Conservation (phyloP, 106 monocot species). For the Hemerocallis citrina region DNA sequence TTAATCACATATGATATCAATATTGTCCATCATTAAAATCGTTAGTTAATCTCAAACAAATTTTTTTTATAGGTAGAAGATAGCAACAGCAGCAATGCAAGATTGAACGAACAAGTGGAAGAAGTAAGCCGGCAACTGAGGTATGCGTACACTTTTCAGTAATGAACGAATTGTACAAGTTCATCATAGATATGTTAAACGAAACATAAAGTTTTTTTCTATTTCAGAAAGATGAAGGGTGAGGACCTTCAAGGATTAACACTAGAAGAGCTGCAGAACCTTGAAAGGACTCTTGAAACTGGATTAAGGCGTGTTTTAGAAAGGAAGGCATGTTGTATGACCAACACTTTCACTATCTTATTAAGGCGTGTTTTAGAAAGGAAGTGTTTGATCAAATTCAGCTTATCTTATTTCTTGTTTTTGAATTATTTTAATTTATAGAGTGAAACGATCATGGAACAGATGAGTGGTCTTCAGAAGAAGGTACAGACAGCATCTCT, state of each 20-base stretch:
- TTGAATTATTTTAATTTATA: slow-evolving; percentile 5
- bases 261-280: slow-evolving; percentile 41
- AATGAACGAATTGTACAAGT: not conserved
- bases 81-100: slow-evolving; percentile 29
- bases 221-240: slow-evolving; percentile 60
- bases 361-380: no score
- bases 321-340: slow-evolving; percentile 35
- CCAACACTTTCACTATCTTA: not conserved
- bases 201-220: not conserved
- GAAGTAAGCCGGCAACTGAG: slow-evolving; percentile 43
- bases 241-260: slow-evolving; percentile 57
- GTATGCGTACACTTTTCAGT: slow-evolving; percentile 10
- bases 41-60: no score
- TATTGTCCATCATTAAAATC: no score
- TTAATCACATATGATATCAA: no score
- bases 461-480: slow-evolving; percentile 39
- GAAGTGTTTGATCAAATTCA: no score
- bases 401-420: not conserved
- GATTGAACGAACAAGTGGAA: slow-evolving; percentile 34
- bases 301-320: slow-evolving; percentile 35
- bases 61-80: no score
- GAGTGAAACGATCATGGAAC: slow-evolving; percentile 36
- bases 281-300: slow-evolving; percentile 55
- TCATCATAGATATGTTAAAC: not conserved
- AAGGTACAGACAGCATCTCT: slow-evolving; percentile 20